phyloP scores from a whole-genome alignment of 2,329 filamentous ascomycete species.

The Elsinoe australis region DNA sequence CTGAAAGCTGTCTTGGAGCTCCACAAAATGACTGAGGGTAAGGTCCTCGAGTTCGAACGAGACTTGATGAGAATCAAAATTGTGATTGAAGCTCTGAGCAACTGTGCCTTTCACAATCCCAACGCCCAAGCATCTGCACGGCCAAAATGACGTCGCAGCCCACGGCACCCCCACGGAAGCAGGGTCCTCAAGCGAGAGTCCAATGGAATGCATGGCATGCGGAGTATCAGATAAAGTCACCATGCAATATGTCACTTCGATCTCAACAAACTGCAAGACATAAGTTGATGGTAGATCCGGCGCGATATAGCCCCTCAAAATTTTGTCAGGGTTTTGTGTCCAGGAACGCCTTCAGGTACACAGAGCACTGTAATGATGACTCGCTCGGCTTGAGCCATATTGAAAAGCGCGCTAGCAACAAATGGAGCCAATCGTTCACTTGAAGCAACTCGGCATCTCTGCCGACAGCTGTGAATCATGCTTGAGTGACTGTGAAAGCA shows the following conservation, averaged over 20 bases:
- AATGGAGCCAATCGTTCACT: neutral
- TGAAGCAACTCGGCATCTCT: too few relatives aligned
- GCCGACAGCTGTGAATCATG: too few relatives aligned
- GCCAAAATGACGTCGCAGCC: conserved; percentile 13
- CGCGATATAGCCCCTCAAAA: conserved; percentile 8
- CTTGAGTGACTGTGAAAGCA: too few relatives aligned
- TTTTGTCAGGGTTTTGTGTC: neutral
- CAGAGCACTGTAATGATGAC: neutral
- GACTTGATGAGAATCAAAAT: too few relatives aligned
- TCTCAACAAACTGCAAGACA: neutral
- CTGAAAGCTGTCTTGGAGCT: neutral
- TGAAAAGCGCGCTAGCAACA: conserved; percentile 2
- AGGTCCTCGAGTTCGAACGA: too few relatives aligned
- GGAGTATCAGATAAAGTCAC: too few relatives aligned
- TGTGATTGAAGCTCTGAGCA: too few relatives aligned
- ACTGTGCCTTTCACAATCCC: conserved; percentile 10
- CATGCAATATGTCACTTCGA: too few relatives aligned
- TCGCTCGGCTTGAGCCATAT: conserved; percentile 13
- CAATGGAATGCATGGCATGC: conserved; percentile 2
- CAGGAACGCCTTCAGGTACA: conserved; percentile 11
- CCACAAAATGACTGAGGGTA: neutral
- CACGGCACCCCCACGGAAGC: neutral
- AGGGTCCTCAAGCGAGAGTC: too few relatives aligned
- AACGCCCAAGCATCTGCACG: conserved; percentile 15
- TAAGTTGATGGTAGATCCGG: neutral